Conservation (phyloP, 345 rosid genomes). For the Camelina laxa region DNA sequence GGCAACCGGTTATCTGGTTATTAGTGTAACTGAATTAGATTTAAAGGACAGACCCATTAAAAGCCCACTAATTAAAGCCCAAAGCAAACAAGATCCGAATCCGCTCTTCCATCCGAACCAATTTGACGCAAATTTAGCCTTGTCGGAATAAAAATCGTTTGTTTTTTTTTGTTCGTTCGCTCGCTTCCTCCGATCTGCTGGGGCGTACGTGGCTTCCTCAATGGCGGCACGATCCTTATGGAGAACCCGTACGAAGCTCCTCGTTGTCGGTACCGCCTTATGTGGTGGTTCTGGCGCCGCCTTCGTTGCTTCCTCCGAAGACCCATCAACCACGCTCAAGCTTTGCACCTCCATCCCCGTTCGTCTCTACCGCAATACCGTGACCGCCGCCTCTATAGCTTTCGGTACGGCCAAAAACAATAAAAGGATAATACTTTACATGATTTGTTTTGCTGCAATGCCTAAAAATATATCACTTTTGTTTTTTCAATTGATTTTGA, state of each 20-base stretch:
- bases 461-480: neutral
- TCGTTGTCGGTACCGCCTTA: conserved; percentile 62
- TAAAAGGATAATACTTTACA: neutral
- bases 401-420: conserved; percentile 57
- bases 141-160: conserved; percentile 11
- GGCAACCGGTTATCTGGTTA: no score
- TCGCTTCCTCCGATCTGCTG: conserved; percentile 24
- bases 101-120: neutral
- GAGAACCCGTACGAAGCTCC: conserved; percentile 66
- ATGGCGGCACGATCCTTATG: conserved; percentile 76
- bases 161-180: neutral
- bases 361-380: conserved; percentile 71
- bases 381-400: conserved; percentile 83
- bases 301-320: conserved; percentile 66
- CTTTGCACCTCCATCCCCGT: conserved; percentile 79
- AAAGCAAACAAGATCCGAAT: neutral
- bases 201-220: conserved; percentile 21
- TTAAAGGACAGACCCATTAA: conserved; percentile 1
- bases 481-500: neutral
- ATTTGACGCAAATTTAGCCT: neutral
- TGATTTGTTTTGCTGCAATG: conserved; percentile 8
- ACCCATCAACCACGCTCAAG: conserved; percentile 71
- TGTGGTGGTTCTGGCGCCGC: conserved; percentile 69
- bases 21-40: no score
- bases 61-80: conserved; percentile 13